Evolutionary conservation across 108 stramenopile species (phyloP).

Genomic region (Pseudonitzschia multiseries): DNA sequence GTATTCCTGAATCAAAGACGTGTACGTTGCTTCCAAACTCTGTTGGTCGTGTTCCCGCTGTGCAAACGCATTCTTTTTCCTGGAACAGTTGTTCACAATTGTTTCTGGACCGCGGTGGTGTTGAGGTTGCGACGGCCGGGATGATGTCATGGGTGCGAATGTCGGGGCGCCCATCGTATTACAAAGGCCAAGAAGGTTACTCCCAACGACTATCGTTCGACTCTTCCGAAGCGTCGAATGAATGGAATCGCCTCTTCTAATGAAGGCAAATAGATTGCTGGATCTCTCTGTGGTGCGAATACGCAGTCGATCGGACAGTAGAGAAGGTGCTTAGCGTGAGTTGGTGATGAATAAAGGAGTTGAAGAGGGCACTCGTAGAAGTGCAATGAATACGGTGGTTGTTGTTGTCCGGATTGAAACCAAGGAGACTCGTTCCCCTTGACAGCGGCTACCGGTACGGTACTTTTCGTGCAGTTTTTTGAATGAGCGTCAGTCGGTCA

Average conservation of each 20-base stretch:
- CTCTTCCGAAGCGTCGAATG: neutral
- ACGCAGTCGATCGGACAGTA: no score
- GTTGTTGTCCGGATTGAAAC: no score
- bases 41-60: slow-evolving; percentile 3
- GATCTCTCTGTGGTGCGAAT: no score
- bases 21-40: slow-evolving; percentile 54
- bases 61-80: neutral
- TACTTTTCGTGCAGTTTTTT: neutral
- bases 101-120: neutral
- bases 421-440: no score
- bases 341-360: no score
- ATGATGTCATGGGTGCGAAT: neutral
- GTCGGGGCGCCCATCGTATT: slow-evolving; percentile 4
- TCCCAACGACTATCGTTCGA: neutral
- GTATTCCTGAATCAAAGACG: slow-evolving; percentile 79
- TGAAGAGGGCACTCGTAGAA: no score
- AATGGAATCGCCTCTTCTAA: neutral
- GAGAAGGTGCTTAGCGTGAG: no score
- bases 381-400: no score
- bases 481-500: neutral
- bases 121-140: neutral
- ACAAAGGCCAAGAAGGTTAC: neutral
- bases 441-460: no score
- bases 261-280: no score
- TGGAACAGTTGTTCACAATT: neutral